phyloP scores from a whole-genome alignment of 139 green algal species.

The Chlamydomonas sphaeroides region DNA sequence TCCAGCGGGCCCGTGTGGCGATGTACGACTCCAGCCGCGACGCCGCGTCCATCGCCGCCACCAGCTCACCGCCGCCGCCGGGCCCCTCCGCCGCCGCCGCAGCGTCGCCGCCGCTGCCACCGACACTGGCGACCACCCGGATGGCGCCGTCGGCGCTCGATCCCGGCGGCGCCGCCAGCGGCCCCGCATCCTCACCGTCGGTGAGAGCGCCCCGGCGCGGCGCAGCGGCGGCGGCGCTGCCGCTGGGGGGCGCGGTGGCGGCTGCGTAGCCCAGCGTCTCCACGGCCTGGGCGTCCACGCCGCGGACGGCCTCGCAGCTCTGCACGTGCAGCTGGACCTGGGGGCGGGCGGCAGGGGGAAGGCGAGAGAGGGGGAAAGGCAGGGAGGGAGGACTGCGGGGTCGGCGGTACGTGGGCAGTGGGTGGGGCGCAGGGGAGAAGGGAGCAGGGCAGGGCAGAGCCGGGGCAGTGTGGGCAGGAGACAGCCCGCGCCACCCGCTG shows the following conservation, averaged over 20 bases:
- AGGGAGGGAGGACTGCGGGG: no score
- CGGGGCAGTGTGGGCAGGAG: no score
- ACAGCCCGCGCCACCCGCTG: no score
- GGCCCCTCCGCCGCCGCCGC: not conserved
- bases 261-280: constrained; percentile 19
- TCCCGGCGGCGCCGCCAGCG: no score
- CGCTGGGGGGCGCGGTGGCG: not conserved
- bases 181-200: no score
- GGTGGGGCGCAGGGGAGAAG: no score
- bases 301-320: not conserved
- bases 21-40: not conserved
- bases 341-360: not conserved
- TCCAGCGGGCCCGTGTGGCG: not conserved
- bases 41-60: not conserved
- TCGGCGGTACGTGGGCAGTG: no score
- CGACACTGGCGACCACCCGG: no score
- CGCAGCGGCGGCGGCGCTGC: not conserved
- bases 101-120: no score
- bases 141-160: no score
- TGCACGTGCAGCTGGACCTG: not conserved
- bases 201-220: no score
- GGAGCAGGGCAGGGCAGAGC: no score
- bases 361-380: not conserved
- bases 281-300: not conserved
- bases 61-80: not conserved